These are phyloP conservation scores for Erysiphe neolycopersici DNA, from an alignment of 2,329 filamentous ascomycete species.

Conservation along the genomic window DNA sequence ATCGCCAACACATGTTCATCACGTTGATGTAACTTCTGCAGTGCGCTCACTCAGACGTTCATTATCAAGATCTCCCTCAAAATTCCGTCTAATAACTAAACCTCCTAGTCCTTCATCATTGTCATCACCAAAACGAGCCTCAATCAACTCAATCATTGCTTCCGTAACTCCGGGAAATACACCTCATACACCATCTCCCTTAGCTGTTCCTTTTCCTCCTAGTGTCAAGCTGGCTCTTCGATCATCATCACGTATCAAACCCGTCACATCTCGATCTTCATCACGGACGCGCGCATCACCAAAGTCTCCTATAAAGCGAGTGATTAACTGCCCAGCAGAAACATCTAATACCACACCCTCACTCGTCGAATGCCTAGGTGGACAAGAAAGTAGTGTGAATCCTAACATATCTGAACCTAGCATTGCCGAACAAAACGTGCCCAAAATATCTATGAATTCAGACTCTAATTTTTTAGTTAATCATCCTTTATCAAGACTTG, in stretches of 20 bases:
- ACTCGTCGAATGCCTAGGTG: slow-evolving; percentile 11
- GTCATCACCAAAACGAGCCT: slow-evolving; percentile 19
- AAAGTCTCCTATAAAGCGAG: slow-evolving; percentile 58
- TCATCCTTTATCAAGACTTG: slow-evolving; percentile 22
- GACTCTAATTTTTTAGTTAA: slow-evolving; percentile 25
- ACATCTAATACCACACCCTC: slow-evolving; percentile 34
- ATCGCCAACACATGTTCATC: slow-evolving; percentile 60
- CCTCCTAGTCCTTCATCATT: slow-evolving; percentile 19
- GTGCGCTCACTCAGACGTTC: slow-evolving; percentile 68
- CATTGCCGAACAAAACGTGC: slow-evolving; percentile 15
- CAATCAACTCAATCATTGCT: slow-evolving; percentile 23
- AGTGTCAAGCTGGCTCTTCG: slow-evolving; percentile 39
- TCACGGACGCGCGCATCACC: slow-evolving; percentile 44
- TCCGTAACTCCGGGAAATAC: slow-evolving; percentile 7
- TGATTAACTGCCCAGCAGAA: slow-evolving; percentile 37
- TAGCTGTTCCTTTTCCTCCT: slow-evolving; percentile 37
- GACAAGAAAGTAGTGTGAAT: slow-evolving; percentile 18
- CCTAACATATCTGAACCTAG: slow-evolving; percentile 20
- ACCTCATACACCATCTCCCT: slow-evolving; percentile 21
- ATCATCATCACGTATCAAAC: slow-evolving; percentile 32
- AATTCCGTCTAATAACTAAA: slow-evolving; percentile 38
- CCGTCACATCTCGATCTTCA: slow-evolving; percentile 25
- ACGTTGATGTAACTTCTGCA: slow-evolving; percentile 57
- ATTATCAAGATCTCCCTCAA: slow-evolving; percentile 80
- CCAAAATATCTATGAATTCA: slow-evolving; percentile 17